phyloP scores from a whole-genome alignment of 441 rosid genomes.

The Cnidoscolus chayamansa region DNA sequence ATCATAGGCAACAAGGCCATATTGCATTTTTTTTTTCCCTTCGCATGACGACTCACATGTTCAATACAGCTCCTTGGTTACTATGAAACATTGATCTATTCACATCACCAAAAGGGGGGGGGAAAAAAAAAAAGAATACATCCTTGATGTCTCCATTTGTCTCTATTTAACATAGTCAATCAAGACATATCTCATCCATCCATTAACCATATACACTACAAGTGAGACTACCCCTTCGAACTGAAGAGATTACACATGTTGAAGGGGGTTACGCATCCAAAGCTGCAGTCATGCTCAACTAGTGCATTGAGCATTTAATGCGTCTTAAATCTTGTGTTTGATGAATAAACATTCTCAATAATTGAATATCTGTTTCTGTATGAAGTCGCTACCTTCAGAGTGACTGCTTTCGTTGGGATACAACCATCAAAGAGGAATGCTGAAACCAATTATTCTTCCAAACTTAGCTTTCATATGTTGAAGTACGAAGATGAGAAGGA shows the following conservation, averaged over 20 bases:
- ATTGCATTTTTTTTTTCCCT: no score
- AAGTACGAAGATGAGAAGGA: neutral
- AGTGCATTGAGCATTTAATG: neutral
- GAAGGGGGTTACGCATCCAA: neutral
- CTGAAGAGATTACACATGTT: neutral
- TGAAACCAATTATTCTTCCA: conserved; percentile 41
- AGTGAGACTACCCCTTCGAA: neutral
- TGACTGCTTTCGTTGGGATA: conserved; percentile 50
- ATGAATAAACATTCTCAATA: neutral
- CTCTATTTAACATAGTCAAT: no score
- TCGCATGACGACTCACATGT: no score
- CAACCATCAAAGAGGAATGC: conserved; percentile 58
- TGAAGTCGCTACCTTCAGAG: conserved; percentile 18
- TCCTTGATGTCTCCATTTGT: no score
- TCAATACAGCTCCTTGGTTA: no score
- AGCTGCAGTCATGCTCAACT: neutral
- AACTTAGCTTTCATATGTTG: conserved; percentile 4
- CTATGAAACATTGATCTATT: no score
- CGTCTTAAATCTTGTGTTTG: neutral
- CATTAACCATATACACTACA: neutral
- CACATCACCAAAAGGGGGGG: no score
- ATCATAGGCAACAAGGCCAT: no score
- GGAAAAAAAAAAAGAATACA: no score
- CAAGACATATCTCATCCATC: neutral
- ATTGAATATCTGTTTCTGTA: neutral